Base-by-base conservation (phyloP, 371 early-diverging fungal species). In the Fennellomyces sp. region DNA sequence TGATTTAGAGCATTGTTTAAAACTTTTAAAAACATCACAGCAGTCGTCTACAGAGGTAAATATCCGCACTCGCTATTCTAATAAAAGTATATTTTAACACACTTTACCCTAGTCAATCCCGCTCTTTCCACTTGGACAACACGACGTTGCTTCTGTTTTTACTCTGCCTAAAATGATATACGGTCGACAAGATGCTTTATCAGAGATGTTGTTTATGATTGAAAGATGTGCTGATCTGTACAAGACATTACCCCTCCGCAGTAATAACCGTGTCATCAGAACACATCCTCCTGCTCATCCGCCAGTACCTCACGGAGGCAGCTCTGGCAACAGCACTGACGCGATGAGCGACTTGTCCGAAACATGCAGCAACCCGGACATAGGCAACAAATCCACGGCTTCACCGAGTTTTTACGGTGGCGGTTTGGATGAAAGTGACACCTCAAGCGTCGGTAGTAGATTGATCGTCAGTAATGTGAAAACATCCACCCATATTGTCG, bases 1-100 rank as follows among this genome's bases (percentile, higher is more conserved):
- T 15, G 85, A 85, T 70, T 68, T 85, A 11, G 70, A 81, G 51
- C 70, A 68, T 41, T 85, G 85, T 54, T 45, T 83, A 12, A 69
- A 65, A 47, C 56, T 63, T 5, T 52, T 85, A 31, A 64, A 54
- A 27, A 47, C 51, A 48, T 55, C 67, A 29, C 41, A 54, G 12
- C 66, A 70, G 39, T 51, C 67, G 19, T 36, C 50, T n/a, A 42
- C 60, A n/a, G 76, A 75, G 58, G 75, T 72, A 54, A 52, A 7
- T 26, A 7, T 19, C n/a, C 15, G 13, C 35, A 45, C 17, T 7
- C 13, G 26, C 35, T 50, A 31, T 55, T 12, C 3, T 33, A 28
- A 6, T 26, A 33, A 50, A 13, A 11, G n/a, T 36, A 12, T 26
- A 17, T 11, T 13, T 58, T 35, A 3, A 15, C 35, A 21, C 12